phyloP scores from a whole-genome alignment of 1,139 yeast genomes.

The Sugiyamaella castrensis region DNA sequence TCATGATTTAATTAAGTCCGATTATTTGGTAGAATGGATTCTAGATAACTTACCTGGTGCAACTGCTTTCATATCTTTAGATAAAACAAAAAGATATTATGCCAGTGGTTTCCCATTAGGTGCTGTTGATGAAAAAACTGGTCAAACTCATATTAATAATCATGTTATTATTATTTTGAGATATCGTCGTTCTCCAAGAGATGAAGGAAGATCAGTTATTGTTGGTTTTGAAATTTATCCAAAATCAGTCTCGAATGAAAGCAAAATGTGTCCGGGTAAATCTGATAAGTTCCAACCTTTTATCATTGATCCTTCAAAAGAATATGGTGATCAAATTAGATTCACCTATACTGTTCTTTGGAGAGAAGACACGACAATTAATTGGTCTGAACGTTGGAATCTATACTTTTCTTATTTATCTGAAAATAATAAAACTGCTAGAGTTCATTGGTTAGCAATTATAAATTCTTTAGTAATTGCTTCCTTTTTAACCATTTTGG shows the following conservation, averaged over 20 bases:
- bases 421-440: slow-evolving; percentile 9
- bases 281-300: slow-evolving; percentile 24
- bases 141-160: slow-evolving; percentile 49
- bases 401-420: slow-evolving; percentile 52
- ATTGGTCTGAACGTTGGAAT: slow-evolving; percentile 74
- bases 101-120: slow-evolving; percentile 90
- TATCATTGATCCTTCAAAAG: slow-evolving; percentile 33
- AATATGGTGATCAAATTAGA: slow-evolving; percentile 46
- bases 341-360: slow-evolving; percentile 86
- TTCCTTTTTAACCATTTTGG: slow-evolving; percentile 55
- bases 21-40: slow-evolving; percentile 80
- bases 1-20: slow-evolving; percentile 58
- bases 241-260: slow-evolving; percentile 59
- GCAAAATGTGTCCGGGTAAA: slow-evolving; percentile 30
- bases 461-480: slow-evolving; percentile 63
- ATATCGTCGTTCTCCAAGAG: slow-evolving; percentile 53
- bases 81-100: slow-evolving; percentile 62
- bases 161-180: slow-evolving; percentile 80
- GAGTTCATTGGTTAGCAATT: slow-evolving; percentile 63
- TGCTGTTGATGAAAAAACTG: slow-evolving; percentile 49
- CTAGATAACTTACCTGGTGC: slow-evolving; percentile 88
- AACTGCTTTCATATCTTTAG: slow-evolving; percentile 70
- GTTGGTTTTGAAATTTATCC: slow-evolving; percentile 94
- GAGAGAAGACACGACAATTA: slow-evolving; percentile 72
- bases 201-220: slow-evolving; percentile 50